Evolutionary conservation across 345 rosid genomes (phyloP), one percentile per base, ranked within the genome.

Genomic region (Melaleuca quinquenervia): DNA sequence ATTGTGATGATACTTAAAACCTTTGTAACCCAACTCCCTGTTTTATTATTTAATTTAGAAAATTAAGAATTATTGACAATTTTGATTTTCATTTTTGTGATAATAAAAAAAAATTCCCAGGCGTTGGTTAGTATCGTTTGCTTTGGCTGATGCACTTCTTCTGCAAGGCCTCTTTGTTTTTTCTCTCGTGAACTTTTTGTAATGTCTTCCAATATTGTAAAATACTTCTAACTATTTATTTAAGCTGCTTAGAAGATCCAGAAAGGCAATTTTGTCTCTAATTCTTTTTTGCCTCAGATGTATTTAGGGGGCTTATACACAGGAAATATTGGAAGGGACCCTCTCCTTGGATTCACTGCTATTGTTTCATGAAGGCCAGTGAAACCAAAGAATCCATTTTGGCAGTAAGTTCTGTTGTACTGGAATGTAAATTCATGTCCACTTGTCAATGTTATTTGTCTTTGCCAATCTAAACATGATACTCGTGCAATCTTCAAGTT

Each of bases 281-380:
- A 29, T 64, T 64, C 27, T 78, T 80, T 82, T 53, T 83, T 82
- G 62, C 49, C 82, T 88, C 95, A 97, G 98, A 96, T 94, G 90
- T 93, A n/a, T 94, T 96, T 84, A 91, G 90, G 88, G 92, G 93
- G 64, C 88, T 92, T 78, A 91, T 93, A 74, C 90, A 86, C 74
- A 92, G 86, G 90, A 92, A 89, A 89, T 55, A 91, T 85, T 96
- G 98, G 98, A 96, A 90, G 87, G 98, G 98, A 50, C 70, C 89
- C 85, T 95, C 91, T 84, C 99, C 99, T 29, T 88, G 90, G 93
- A 86, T 96, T 62, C 99, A 97, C 86, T 97, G 96, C 93, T 97
- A 97, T 74, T 97, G 98, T 90, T 97, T 97, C 86, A 92, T 97
- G 48, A 91, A 95, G 86, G 96, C 98, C 84, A 93, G 85, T 83